Base-by-base conservation (phyloP, 176 grass and related monocot species). In the Triticum monococcum region DNA sequence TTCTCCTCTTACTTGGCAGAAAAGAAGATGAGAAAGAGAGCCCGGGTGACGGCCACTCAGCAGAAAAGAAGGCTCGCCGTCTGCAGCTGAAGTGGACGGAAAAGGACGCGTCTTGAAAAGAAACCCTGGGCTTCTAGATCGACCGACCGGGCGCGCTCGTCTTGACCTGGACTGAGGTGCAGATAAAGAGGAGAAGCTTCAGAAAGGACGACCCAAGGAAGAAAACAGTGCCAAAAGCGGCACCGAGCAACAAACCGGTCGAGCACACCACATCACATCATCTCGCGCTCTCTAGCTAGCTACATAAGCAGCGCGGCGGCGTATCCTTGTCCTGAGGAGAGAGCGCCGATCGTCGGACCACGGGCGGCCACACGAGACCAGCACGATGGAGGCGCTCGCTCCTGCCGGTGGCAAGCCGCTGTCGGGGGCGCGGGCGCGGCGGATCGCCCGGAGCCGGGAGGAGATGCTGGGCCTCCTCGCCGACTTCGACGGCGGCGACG, bases 401-500 rank as follows among this genome's bases (percentile, higher is more conserved):
- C 41, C 83, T 12, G 18, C 66, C 16, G 72, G 46, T 24, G 41
- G 46, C 11, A 79, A 66, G 40, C 64, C 79, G 68, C 38, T 90
- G 48, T 86, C 90, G 0, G 30, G 85, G 0, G 38, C 48, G 63
- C 80, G 85, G 41, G 88, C 69, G 30, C 14, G 59, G 50, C 86
- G 81, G 77, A 57, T 85, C 24, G 81, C 63, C 36, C 26, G 80
- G 80, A 85, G 52, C 69, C 61, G 86, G 60, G 90, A 95, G 66
- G 93, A 95, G 85, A 31, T 90, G 41, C 86, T 95, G 5, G 75
- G 82, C 52, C 93, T 95, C 28, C 82, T 95, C 4, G 64, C 81
- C 13, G 69, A 66, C 52, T 50, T 88, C 75, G 88, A 76, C 31
- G 41, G 4, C 73, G 78, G n/a, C 18, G 68, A 33, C 26, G 75